Conservation (phyloP, 371 early-diverging fungal genomes). For the Conidiobolus incongruus region DNA sequence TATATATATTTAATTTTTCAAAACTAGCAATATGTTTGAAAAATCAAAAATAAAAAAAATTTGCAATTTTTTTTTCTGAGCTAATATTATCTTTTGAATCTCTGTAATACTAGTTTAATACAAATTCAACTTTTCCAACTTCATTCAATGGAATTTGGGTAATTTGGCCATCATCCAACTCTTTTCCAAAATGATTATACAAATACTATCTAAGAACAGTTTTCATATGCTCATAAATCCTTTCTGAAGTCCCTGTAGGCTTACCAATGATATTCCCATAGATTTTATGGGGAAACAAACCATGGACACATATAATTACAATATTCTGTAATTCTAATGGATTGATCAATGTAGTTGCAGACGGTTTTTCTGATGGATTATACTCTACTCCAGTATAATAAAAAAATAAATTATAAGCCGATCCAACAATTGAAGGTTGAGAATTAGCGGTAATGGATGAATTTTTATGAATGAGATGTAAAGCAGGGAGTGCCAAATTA, state of each 20-base stretch:
- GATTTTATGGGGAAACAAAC: conserved; percentile 63
- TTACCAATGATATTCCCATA: conserved; percentile 60
- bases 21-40: too few species aligned
- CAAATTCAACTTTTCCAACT: conserved; percentile 68
- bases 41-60: too few species aligned
- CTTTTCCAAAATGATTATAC: conserved; percentile 19
- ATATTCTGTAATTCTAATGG: conserved; percentile 23
- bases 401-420: too few species aligned
- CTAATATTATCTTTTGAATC: conserved; percentile 26
- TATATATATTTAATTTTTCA: too few species aligned
- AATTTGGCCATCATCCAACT: conserved; percentile 23
- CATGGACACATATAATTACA: conserved; percentile 60
- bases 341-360: too few species aligned
- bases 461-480: too few species aligned
- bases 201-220: conserved; percentile 29
- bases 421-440: too few species aligned
- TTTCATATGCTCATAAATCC: conserved; percentile 72
- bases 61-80: too few species aligned
- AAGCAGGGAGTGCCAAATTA: too few species aligned
- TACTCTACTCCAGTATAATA: too few species aligned
- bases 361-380: too few species aligned
- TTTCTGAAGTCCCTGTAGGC: conserved; percentile 73
- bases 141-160: conserved; percentile 66
- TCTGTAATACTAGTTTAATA: conserved; percentile 43
- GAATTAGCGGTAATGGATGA: too few species aligned